Conservation (phyloP, 495 filamentous ascomycete species). For the Penicillium arizonense region DNA sequence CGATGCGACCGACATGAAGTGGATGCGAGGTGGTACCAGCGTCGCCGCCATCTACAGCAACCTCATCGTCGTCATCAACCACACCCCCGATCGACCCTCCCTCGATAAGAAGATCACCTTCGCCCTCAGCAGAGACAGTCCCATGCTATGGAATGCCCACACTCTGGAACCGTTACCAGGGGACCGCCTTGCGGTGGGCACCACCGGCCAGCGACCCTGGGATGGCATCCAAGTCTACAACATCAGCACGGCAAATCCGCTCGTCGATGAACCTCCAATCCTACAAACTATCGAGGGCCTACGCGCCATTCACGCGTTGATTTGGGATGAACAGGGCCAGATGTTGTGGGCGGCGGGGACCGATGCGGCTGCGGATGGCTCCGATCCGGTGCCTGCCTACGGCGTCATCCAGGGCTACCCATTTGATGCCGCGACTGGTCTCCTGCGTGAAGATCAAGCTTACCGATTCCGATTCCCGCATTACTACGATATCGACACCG, state of each 20-base stretch:
- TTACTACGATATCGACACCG: constrained; percentile 16
- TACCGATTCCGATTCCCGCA: constrained; percentile 14
- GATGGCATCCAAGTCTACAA: constrained; percentile 32
- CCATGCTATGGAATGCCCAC: constrained; percentile 25
- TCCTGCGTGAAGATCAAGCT: constrained; percentile 15
- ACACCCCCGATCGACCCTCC: constrained; percentile 23
- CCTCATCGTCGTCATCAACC: constrained; percentile 25
- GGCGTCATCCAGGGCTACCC: constrained; percentile 24
- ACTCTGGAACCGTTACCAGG: constrained; percentile 25
- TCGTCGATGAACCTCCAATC: constrained; percentile 24
- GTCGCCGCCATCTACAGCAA: constrained; percentile 26
- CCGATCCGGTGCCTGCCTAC: constrained; percentile 23
- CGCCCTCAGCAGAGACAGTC: constrained; percentile 22
- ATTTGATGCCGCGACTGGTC: constrained; percentile 18
- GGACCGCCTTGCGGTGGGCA: constrained; percentile 23
- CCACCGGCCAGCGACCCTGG: constrained; percentile 26
- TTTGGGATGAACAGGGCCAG: constrained; percentile 29
- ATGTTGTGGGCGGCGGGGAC: constrained; percentile 30
- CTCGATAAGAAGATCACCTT: constrained; percentile 30
- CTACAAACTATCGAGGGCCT: constrained; percentile 30
- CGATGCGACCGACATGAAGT: constrained; percentile 32
- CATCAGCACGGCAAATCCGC: constrained; percentile 16
- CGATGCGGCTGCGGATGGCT: constrained; percentile 28
- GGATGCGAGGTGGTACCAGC: constrained; percentile 19
- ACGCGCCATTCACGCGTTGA: constrained; percentile 28